A percentile compares a stretch with the other conserved stretches of the same genome.
phyloP scores from a whole-genome alignment of 2,329 filamentous ascomycete genomes.

The Apiospora aurea region DNA sequence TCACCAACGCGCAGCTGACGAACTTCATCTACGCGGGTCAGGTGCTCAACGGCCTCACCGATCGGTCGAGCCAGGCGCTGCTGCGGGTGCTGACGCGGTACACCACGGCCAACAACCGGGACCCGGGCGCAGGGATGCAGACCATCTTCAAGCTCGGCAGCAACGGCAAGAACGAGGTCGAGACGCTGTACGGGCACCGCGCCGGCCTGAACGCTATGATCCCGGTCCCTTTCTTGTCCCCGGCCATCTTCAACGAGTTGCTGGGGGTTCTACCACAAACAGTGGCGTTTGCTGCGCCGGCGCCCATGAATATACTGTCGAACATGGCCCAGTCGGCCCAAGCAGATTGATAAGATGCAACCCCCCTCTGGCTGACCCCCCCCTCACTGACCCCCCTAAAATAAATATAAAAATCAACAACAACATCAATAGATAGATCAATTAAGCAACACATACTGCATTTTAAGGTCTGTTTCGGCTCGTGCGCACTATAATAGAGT shows the following conservation, averaged over 20 bases:
- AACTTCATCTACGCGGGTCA: background rate
- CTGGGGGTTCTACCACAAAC: background rate
- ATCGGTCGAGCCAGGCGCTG: background rate
- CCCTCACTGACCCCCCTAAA: too few species aligned
- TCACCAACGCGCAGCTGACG: constrained; percentile 35
- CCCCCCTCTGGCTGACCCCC: too few species aligned
- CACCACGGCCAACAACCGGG: background rate
- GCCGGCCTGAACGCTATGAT: background rate
- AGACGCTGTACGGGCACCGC: background rate
- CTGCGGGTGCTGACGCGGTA: background rate
- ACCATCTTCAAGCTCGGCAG: background rate
- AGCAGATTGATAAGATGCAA: background rate
- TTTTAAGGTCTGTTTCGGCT: too few species aligned
- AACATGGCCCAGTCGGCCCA: background rate
- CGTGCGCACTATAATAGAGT: too few species aligned
- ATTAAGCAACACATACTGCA: too few species aligned
- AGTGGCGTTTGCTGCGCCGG: background rate
- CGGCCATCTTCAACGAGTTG: background rate
- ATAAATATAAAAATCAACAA: too few species aligned
- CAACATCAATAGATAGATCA: too few species aligned
- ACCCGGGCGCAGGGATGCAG: background rate
- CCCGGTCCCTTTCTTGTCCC: background rate
- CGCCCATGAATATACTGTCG: background rate
- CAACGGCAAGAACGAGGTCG: background rate
- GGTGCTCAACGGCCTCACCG: background rate